Evolutionary conservation across 129 eudicot genomes (phyloP), one percentile per base, ranked within the genome.

Genomic region (Ambrosia artemisiifolia): DNA sequence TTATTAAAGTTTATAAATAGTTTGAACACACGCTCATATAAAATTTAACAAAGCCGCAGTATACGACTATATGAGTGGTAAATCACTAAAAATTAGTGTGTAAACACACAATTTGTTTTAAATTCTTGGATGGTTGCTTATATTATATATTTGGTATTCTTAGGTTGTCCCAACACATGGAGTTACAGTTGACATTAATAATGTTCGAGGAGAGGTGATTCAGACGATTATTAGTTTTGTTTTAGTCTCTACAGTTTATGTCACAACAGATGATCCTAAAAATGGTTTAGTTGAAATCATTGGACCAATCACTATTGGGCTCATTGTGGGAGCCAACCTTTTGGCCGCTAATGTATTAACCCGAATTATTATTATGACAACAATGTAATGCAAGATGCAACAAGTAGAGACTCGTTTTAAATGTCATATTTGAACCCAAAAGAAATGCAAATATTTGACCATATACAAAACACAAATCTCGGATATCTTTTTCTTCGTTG

Each of bases 271-370:
- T 4, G 89, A 88, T 78, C 96, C 96, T 28, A 85, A 86, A 75
- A 85, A 84, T 68, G 96, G 89, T 10, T 47, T 88, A 33, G 79
- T 88, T 36, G 85, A 85, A 46, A 79, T 82, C 50, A 79, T 81
- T 62, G 89, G 87, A 42, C 88, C 88, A 63, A 84, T 88, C 4
- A 85, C 87, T 17, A 84, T 86, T 42, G 92, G 92, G 8, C 80
- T 89, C 63, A 86, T 89, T 20, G 89, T 86, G 4, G 91, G 92
- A 55, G 96, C 96, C 42, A 89, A 89, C 78, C 82, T 89, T 62
- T 80, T 89, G 77, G 96, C 86, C 0, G 92, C 89, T 5, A 80
- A 11, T 24, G 28, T 24, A 1, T 24, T 24, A 24, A 24, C 28
- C 28, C 28, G 28, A 0, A 24, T 24, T 24, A 24, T 24, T 24